Base-by-base conservation (phyloP, 352 stramenopile genomes). In the Globisporangium recalcitrans region DNA sequence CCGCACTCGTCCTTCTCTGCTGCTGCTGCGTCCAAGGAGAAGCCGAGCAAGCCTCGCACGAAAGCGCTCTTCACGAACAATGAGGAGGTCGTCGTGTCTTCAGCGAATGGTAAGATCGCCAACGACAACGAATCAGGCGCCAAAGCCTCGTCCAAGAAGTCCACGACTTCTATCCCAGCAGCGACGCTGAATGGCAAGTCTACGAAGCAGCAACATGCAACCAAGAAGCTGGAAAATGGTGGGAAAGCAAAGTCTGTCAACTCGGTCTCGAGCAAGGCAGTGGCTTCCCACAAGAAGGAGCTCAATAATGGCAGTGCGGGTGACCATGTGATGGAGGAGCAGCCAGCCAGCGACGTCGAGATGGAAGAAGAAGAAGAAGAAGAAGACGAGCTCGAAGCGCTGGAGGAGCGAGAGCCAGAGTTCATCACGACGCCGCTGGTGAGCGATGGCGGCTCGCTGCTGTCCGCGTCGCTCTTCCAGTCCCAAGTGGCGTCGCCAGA, bases 391-490 rank as follows among this genome's bases (percentile, higher is more conserved):
- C 55, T 84, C 19, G 69, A 81, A 26, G 55, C 66, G 24, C 59
- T 82, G 2, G 75, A 84, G 29, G 67, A 71, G 58, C 65, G 66
- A 51, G 77, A 84, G 51, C 73, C 74, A 1, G 63, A 66, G 65
- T 83, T 83, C 44, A 46, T 65, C 21, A 74, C 63, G 5, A 58
- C 77, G 32, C 64, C 75, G 3, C 62, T 83, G 13, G 51, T 71
- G 11, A 80, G 75, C 54, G 77, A 82, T 44, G 64, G 72, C 11
- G 63, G 73, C 14, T 75, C 70, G 1, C 61, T 86, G 4, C 48
- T 87, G 36, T 49, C 71, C 22, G 75, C 77, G 0, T 68, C 73
- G 4, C 63, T 85, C 58, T 87, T 81, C 58, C 71, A 80, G 62
- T 87, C 55, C 38, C 19, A 62, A 13, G n/a, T n/a, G 16, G 4